Percentiles rank a stretch among this genome's conserved stretches.
Conservation (phyloP, 2,329 filamentous ascomycete genomes). For the Leptographium flavum region DNA sequence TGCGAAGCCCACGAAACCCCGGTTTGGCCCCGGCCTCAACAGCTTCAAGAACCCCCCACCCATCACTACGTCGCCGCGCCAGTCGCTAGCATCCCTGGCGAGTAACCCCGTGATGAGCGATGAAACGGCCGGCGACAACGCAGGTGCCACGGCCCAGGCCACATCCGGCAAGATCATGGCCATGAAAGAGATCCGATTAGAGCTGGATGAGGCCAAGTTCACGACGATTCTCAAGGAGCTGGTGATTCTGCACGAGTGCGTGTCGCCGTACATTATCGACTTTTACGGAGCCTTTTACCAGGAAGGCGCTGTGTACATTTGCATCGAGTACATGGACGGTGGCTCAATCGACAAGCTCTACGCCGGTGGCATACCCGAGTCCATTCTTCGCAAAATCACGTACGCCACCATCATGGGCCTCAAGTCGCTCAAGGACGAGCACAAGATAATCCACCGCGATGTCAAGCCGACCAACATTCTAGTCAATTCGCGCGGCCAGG, state of each 20-base stretch:
- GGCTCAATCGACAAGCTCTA: slow-evolving; percentile 97
- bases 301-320: slow-evolving; percentile 97
- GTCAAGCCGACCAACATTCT: slow-evolving; percentile 99
- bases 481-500: slow-evolving; percentile 73
- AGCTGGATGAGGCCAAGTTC: slow-evolving; percentile 94
- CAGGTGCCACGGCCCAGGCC: slow-evolving; percentile 13
- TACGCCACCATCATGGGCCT: slow-evolving; percentile 81
- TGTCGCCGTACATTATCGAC: slow-evolving; percentile 93
- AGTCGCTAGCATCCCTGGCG: slow-evolving; percentile 15
- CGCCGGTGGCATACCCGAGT: slow-evolving; percentile 76
- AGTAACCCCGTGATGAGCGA: neutral
- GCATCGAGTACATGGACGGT: slow-evolving; percentile 98
- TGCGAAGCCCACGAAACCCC: slow-evolving; percentile 45
- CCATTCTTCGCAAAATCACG: slow-evolving; percentile 78
- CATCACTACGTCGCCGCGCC: slow-evolving; percentile 14
- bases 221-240: slow-evolving; percentile 95
- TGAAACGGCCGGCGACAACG: neutral
- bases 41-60: slow-evolving; percentile 24
- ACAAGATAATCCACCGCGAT: slow-evolving; percentile 98
- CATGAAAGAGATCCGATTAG: slow-evolving; percentile 96
- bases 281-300: slow-evolving; percentile 99
- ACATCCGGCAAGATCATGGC: slow-evolving; percentile 80
- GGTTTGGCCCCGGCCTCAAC: slow-evolving; percentile 44
- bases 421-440: slow-evolving; percentile 88
- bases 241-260: slow-evolving; percentile 86